A percentile compares a stretch with the other conserved stretches of the same genome.
Evolutionary conservation across 140 eudicot species (phyloP).

Genomic region (Oenanthe javanica): DNA sequence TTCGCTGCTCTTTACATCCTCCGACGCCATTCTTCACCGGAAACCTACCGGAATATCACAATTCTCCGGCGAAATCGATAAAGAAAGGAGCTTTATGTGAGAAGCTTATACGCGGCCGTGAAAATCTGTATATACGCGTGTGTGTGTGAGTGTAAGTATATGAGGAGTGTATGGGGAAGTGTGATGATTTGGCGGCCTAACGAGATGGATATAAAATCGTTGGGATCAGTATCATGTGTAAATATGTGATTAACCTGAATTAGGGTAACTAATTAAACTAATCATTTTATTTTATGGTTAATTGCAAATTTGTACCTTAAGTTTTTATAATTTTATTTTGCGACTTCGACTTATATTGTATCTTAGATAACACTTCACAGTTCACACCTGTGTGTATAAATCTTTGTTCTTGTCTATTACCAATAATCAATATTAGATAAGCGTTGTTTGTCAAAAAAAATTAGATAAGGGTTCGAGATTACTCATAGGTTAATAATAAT

Average conservation of each 20-base stretch:
- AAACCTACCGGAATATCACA: constrained; percentile 23
- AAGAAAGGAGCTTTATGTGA: neutral
- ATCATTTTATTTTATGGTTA: neutral
- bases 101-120: neutral
- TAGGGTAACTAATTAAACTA: constrained; percentile 6
- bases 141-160: neutral
- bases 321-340: neutral
- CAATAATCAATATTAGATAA: too few relatives aligned
- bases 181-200: constrained; percentile 11
- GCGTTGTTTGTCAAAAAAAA: too few relatives aligned
- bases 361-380: too few relatives aligned
- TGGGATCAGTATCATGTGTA: neutral
- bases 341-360: too few relatives aligned
- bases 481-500: too few relatives aligned
- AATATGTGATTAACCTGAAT: neutral
- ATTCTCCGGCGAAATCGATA: constrained; percentile 32
- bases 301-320: neutral
- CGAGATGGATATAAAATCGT: neutral
- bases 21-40: constrained; percentile 55
- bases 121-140: neutral
- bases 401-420: too few relatives aligned
- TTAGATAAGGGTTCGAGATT: too few relatives aligned
- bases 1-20: constrained; percentile 59
- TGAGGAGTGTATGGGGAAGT: neutral
- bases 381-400: too few relatives aligned